These are phyloP conservation scores for Opeltia flavorubescens DNA, from an alignment of 495 filamentous ascomycete genomes.

Conservation along the genomic window DNA sequence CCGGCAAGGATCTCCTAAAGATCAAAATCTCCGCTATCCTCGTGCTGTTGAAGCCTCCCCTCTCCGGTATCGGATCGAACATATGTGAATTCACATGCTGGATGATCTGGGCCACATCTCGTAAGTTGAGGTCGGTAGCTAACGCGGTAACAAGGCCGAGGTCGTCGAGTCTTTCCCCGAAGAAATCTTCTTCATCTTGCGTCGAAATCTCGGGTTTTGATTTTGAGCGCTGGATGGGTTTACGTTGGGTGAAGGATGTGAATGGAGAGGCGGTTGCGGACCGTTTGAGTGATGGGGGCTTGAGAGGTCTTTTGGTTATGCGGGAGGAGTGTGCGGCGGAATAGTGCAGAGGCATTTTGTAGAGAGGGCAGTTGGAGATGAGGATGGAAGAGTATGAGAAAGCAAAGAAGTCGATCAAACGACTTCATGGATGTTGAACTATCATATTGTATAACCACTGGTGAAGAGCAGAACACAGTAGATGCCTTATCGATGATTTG, in stretches of 20 bases:
- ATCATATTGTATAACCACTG: no score
- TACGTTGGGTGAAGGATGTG: conserved; percentile 40
- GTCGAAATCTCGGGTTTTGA: conserved; percentile 14
- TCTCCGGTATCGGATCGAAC: conserved; percentile 54
- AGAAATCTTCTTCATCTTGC: conserved; percentile 27
- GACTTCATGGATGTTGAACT: background rate
- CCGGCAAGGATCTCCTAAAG: conserved; percentile 50
- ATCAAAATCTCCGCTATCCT: conserved; percentile 59
- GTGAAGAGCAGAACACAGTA: no score
- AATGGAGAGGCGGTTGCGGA: conserved; percentile 34
- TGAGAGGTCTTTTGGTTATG: conserved; percentile 15
- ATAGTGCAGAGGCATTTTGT: conserved; percentile 17
- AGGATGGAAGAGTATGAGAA: background rate
- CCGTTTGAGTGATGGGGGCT: conserved; percentile 22
- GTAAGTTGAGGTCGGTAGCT: conserved; percentile 35
- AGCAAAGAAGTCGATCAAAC: background rate
- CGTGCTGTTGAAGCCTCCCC: conserved; percentile 58
- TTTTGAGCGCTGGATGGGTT: conserved; percentile 29
- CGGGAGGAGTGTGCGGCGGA: conserved; percentile 22
- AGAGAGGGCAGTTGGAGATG: background rate
- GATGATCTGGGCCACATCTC: conserved; percentile 52
- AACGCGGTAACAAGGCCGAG: conserved; percentile 38
- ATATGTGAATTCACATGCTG: conserved; percentile 44
- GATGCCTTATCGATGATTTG: no score
- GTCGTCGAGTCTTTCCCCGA: conserved; percentile 41